Conservation (phyloP, 2,329 filamentous ascomycete species). For the Phyllachora maydis region DNA sequence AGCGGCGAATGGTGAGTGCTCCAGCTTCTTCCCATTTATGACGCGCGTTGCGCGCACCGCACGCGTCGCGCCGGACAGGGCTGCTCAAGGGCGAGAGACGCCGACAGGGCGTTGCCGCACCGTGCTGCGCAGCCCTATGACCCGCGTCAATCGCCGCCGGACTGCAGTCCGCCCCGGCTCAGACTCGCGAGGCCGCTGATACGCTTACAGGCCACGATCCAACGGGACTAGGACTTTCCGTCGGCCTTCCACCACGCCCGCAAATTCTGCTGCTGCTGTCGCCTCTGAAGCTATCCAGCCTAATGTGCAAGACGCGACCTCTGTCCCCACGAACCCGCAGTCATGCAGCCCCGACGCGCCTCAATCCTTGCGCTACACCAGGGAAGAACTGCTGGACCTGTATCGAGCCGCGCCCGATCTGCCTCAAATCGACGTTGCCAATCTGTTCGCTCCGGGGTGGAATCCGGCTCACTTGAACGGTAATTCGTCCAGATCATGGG, state of each 20-base stretch:
- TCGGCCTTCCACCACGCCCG: slow-evolving; percentile 38
- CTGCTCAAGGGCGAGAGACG: background rate
- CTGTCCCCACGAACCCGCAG: slow-evolving; percentile 5
- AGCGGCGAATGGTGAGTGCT: slow-evolving; percentile 53
- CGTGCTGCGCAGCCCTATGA: background rate
- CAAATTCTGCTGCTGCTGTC: slow-evolving; percentile 12
- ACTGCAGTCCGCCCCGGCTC: slow-evolving; percentile 1
- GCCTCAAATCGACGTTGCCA: slow-evolving; percentile 38
- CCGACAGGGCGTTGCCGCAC: background rate
- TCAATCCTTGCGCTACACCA: slow-evolving; percentile 45
- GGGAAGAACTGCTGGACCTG: slow-evolving; percentile 59
- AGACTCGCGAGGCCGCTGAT: too few relatives aligned
- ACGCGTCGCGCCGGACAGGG: slow-evolving; percentile 1
- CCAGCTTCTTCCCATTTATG: background rate
- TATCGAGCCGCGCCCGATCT: slow-evolving; percentile 28
- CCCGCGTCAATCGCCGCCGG: slow-evolving; percentile 2
- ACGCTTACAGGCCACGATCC: slow-evolving; percentile 27
- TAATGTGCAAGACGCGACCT: slow-evolving; percentile 4
- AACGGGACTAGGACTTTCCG: slow-evolving; percentile 47
- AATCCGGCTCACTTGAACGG: slow-evolving; percentile 55
- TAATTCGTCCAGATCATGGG: slow-evolving; percentile 45
- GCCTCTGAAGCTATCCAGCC: slow-evolving; percentile 5
- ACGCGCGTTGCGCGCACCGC: background rate
- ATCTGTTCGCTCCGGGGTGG: slow-evolving; percentile 59
- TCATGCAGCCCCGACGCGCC: slow-evolving; percentile 13